Evolutionary conservation across 306 rosid genomes (phyloP).

Genomic region (Benincasa hispida): DNA sequence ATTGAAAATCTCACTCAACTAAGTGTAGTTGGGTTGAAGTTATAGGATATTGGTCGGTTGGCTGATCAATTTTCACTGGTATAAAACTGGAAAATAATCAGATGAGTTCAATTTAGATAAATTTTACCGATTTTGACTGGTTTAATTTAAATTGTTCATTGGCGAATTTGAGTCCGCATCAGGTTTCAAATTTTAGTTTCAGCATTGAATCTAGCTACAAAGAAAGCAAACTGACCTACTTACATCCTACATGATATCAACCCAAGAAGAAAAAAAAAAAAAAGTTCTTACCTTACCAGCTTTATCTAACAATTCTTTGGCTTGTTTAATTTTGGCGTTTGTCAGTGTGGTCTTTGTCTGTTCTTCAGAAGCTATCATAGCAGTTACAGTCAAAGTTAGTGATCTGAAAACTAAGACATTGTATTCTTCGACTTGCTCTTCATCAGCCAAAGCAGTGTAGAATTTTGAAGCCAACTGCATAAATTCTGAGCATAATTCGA

Average conservation of each 20-base stretch:
- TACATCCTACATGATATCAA: background rate
- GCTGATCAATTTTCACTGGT: background rate
- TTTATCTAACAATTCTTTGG: conserved; percentile 50
- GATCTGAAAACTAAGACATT: conserved; percentile 52
- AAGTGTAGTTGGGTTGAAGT: background rate
- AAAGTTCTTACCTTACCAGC: conserved; percentile 69
- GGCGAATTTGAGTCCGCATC: background rate
- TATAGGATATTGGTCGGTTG: background rate
- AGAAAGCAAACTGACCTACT: background rate
- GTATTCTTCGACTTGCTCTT: conserved; percentile 40
- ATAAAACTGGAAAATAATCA: background rate
- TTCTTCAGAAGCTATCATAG: conserved; percentile 62
- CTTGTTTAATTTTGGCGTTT: conserved; percentile 62
- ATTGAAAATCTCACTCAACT: background rate
- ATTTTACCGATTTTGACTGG: background rate
- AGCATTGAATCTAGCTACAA: background rate
- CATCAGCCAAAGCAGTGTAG: conserved; percentile 31
- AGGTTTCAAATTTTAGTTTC: background rate
- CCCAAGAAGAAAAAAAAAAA: background rate
- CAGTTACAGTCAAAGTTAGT: conserved; percentile 51
- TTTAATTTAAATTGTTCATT: background rate
- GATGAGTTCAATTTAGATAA: background rate
- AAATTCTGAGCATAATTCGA: conserved; percentile 58
- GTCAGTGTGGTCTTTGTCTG: conserved; percentile 45
- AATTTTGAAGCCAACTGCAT: conserved; percentile 60